Percentiles rank a stretch among this genome's conserved stretches.
Evolutionary conservation across 306 rosid species (phyloP).

Genomic region (Prosopis cineraria): DNA sequence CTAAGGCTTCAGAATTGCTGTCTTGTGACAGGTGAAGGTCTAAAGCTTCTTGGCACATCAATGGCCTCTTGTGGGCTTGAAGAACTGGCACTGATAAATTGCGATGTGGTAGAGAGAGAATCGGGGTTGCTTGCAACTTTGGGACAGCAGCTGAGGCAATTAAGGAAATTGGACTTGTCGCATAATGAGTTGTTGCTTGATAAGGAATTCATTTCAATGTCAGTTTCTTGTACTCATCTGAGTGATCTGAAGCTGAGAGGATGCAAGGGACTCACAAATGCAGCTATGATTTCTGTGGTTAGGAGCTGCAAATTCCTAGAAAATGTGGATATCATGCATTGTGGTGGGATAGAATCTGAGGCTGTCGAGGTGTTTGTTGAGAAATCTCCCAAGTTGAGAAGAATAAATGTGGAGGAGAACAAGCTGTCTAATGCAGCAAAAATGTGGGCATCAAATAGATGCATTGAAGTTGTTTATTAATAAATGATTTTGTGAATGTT

Average conservation of each 20-base stretch:
- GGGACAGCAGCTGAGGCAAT: conserved; percentile 71
- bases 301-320: conserved; percentile 67
- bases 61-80: conserved; percentile 51
- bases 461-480: conserved; percentile 53
- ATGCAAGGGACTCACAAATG: conserved; percentile 56
- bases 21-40: conserved; percentile 79
- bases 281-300: conserved; percentile 47
- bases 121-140: conserved; percentile 75
- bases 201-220: conserved; percentile 73
- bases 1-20: conserved; percentile 84
- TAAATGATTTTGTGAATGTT: conserved; percentile 33
- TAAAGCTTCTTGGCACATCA: conserved; percentile 57
- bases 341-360: conserved; percentile 56
- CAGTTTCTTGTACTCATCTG: conserved; percentile 65
- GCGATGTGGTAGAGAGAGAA: conserved; percentile 86
- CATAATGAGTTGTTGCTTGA: conserved; percentile 74
- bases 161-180: conserved; percentile 78
- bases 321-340: conserved; percentile 63
- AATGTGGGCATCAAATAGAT: conserved; percentile 54
- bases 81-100: conserved; percentile 78
- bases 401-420: conserved; percentile 62
- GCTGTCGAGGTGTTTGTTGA: conserved; percentile 56
- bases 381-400: conserved; percentile 55
- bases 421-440: conserved; percentile 66
- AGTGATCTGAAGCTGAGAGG: conserved; percentile 72